Evolutionary conservation across 345 rosid species (phyloP).

Genomic region (Eucalyptus marginata): DNA sequence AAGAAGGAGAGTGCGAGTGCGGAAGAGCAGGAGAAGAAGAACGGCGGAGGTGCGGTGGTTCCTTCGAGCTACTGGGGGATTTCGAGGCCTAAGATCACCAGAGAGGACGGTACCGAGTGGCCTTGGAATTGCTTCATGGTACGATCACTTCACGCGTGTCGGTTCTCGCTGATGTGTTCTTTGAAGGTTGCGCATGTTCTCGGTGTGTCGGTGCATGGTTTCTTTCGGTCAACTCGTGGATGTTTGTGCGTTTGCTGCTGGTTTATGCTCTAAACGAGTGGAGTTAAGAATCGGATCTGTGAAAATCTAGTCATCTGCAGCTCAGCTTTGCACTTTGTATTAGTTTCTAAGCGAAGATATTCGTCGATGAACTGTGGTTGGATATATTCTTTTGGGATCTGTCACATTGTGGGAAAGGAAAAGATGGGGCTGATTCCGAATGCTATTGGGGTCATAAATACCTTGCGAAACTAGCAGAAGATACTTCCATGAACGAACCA

Average conservation of each 20-base stretch:
- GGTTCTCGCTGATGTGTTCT: neutral
- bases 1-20: neutral
- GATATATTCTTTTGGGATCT: neutral
- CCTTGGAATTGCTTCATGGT: slow-evolving; percentile 87
- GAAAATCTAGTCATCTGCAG: neutral
- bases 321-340: neutral
- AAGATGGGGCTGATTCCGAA: neutral
- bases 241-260: neutral
- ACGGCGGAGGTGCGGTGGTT: slow-evolving; percentile 5
- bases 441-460: neutral
- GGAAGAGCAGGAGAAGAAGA: slow-evolving; percentile 8
- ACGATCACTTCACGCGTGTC: neutral
- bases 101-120: slow-evolving; percentile 63
- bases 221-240: neutral
- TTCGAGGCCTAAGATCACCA: slow-evolving; percentile 30
- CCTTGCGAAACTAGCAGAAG: neutral
- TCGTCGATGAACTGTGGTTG: neutral
- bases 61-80: slow-evolving; percentile 73
- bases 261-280: neutral
- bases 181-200: neutral
- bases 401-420: neutral
- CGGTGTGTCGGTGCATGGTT: neutral
- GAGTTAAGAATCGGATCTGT: neutral
- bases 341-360: neutral
- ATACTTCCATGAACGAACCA: neutral